These are phyloP conservation scores for Penicillium coffeae DNA, from an alignment of 495 filamentous ascomycete genomes.

Conservation along the genomic window DNA sequence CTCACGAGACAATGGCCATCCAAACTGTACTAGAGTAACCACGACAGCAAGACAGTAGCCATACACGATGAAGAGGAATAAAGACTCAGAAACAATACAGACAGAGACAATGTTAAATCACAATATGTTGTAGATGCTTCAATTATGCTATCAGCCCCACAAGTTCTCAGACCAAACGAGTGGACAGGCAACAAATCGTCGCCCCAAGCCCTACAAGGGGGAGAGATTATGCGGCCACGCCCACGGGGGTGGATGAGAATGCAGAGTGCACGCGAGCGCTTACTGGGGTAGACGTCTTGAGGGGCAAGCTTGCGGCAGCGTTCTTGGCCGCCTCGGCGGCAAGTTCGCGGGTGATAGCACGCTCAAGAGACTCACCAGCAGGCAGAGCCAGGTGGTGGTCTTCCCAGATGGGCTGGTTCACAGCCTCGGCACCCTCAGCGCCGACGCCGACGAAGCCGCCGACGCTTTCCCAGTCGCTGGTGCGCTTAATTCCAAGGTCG, in stretches of 20 bases:
- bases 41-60: no score
- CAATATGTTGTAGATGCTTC: background rate
- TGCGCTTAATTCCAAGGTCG: constrained; percentile 83
- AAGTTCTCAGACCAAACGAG: constrained; percentile 2
- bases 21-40: no score
- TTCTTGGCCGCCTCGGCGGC: constrained; percentile 19
- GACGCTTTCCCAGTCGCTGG: constrained; percentile 82
- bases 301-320: constrained; percentile 8
- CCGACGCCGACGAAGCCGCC: constrained; percentile 95
- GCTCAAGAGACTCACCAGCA: constrained; percentile 35
- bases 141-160: background rate
- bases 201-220: background rate
- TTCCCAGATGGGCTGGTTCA: constrained; percentile 75
- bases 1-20: no score
- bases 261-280: constrained; percentile 20
- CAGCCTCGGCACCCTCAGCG: constrained; percentile 53
- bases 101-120: background rate
- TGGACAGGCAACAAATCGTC: constrained; percentile 6
- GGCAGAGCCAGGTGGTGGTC: constrained; percentile 76
- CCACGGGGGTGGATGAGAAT: constrained; percentile 26
- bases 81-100: background rate
- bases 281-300: constrained; percentile 31
- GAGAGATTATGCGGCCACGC: constrained; percentile 30
- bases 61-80: no score
- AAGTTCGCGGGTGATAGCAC: constrained; percentile 38